Percentiles rank a stretch among this genome's conserved stretches.
Evolutionary conservation across 2,329 filamentous ascomycete species (phyloP).

Genomic region (Simplicillium aogashimaense): DNA sequence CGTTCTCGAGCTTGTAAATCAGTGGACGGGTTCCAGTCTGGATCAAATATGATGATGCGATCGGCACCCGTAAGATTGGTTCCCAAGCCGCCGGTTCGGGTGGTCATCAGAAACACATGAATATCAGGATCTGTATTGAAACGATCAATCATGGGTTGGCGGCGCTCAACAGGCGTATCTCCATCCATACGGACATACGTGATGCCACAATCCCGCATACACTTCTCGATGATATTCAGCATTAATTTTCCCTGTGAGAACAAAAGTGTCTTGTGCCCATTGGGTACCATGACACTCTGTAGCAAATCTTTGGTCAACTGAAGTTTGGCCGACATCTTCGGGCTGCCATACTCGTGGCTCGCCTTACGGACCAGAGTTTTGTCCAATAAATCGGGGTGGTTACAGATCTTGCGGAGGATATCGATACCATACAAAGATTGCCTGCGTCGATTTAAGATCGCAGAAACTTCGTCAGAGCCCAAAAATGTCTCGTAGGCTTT

Average conservation of each 20-base stretch:
- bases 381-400: slow-evolving; percentile 83
- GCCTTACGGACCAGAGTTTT: slow-evolving; percentile 43
- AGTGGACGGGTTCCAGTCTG: slow-evolving; percentile 97
- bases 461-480: slow-evolving; percentile 72
- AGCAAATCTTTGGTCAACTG: slow-evolving; percentile 83
- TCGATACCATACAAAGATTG: slow-evolving; percentile 87
- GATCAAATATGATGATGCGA: slow-evolving; percentile 95
- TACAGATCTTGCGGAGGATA: slow-evolving; percentile 90
- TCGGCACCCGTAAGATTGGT: slow-evolving; percentile 93
- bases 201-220: slow-evolving; percentile 60
- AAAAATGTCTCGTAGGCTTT: slow-evolving; percentile 75
- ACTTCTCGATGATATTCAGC: slow-evolving; percentile 86
- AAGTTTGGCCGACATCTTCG: slow-evolving; percentile 85
- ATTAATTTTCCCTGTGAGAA: slow-evolving; percentile 93
- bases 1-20: slow-evolving; percentile 91
- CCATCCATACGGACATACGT: slow-evolving; percentile 90
- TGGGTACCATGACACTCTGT: slow-evolving; percentile 71
- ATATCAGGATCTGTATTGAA: slow-evolving; percentile 78
- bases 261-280: slow-evolving; percentile 84
- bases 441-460: slow-evolving; percentile 63
- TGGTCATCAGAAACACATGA: slow-evolving; percentile 87
- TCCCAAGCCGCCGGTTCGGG: slow-evolving; percentile 87
- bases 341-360: slow-evolving; percentile 68
- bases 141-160: slow-evolving; percentile 83
- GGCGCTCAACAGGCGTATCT: slow-evolving; percentile 73